Percentiles rank a stretch among this genome's conserved stretches.
phyloP scores from a whole-genome alignment of 257 asterid genomes.

The Forsythia suspensa region DNA sequence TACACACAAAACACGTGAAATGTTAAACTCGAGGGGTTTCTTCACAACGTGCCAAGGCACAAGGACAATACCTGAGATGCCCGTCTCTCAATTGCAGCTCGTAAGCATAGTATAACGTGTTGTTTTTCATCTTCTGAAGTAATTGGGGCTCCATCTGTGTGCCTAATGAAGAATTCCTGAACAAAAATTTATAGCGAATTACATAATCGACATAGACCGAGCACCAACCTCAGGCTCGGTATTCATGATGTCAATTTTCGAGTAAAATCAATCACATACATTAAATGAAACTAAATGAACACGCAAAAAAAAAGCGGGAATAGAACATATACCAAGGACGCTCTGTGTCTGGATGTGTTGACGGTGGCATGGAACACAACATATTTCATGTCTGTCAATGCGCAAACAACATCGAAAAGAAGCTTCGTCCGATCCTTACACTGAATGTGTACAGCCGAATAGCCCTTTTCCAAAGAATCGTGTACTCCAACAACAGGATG shows the following conservation, averaged over 20 bases:
- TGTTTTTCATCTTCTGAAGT: conserved; percentile 81
- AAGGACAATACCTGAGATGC: conserved; percentile 58
- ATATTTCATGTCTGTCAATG: conserved; percentile 87
- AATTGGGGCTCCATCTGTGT: conserved; percentile 76
- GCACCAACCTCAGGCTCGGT: neutral
- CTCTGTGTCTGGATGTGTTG: conserved; percentile 58
- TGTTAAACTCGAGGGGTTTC: neutral
- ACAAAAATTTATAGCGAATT: conserved; percentile 9
- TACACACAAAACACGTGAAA: neutral
- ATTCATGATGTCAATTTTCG: neutral
- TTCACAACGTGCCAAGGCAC: conserved; percentile 9
- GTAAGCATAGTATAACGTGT: conserved; percentile 73
- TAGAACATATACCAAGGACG: conserved; percentile 53
- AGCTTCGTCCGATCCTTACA: conserved; percentile 87
- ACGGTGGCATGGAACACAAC: conserved; percentile 85
- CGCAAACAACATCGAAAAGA: conserved; percentile 82
- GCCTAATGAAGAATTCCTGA: conserved; percentile 89
- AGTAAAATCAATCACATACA: neutral
- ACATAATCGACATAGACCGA: neutral
- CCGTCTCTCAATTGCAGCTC: conserved; percentile 74
- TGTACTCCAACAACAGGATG: conserved; percentile 60
- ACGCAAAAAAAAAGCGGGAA: neutral
- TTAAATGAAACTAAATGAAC: neutral
- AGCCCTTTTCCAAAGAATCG: conserved; percentile 77
- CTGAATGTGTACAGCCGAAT: conserved; percentile 72